Conservation (phyloP, 164 flowering plant species). For the Malania oleifera region DNA sequence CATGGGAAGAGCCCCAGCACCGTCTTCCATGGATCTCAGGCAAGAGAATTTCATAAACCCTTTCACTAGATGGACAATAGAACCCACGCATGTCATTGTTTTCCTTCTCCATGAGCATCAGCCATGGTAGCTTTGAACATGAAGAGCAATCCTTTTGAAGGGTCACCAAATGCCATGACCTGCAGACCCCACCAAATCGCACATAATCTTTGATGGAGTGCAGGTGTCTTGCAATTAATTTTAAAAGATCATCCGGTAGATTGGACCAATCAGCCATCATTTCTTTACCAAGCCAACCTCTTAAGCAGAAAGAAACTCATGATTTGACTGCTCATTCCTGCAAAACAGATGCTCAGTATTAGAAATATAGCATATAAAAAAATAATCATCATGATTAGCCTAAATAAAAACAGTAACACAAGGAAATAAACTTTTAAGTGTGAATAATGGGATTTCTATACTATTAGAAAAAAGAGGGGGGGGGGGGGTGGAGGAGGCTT, state of each 20-base stretch:
- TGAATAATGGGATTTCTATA: too few relatives aligned
- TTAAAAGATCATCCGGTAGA: neutral
- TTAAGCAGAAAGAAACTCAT: too few relatives aligned
- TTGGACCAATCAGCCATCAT: neutral
- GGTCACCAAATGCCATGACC: neutral
- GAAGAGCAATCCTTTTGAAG: neutral
- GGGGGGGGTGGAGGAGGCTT: too few relatives aligned
- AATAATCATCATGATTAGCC: too few relatives aligned
- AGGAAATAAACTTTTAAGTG: too few relatives aligned
- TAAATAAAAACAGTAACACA: too few relatives aligned
- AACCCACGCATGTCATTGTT: neutral
- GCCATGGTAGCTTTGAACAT: slow-evolving; percentile 10
- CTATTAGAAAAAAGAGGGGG: too few relatives aligned
- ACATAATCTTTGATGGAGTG: neutral
- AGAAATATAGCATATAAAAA: too few relatives aligned
- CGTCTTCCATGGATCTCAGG: slow-evolving; percentile 6
- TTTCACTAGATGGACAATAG: neutral
- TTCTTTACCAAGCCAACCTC: neutral
- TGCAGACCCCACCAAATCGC: slow-evolving; percentile 1
- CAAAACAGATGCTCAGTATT: too few relatives aligned
- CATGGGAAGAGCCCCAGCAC: slow-evolving; percentile 16
- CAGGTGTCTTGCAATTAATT: neutral
- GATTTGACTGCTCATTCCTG: too few relatives aligned
- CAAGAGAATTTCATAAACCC: neutral
- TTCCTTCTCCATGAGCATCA: slow-evolving; percentile 8